phyloP scores from a whole-genome alignment of 176 grass and related monocot genomes.

The Carex kokanica region DNA sequence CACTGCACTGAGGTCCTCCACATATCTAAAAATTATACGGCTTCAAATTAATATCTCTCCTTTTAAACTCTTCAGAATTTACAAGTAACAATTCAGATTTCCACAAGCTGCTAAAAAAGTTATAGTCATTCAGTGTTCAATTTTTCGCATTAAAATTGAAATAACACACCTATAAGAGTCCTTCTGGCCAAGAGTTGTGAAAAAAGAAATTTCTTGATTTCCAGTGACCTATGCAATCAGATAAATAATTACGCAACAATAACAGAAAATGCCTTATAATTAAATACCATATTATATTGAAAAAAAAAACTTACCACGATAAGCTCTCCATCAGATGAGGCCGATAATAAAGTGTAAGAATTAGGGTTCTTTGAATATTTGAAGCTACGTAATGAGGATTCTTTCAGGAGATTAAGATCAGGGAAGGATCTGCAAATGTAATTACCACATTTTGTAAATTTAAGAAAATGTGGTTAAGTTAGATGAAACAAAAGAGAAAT shows the following conservation, averaged over 20 bases:
- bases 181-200: constrained; percentile 64
- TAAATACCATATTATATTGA: neutral
- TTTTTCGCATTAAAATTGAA: constrained; percentile 3
- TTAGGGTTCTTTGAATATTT: constrained; percentile 43
- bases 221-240: constrained; percentile 63
- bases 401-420: constrained; percentile 81
- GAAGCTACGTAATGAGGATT: constrained; percentile 61
- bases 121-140: neutral
- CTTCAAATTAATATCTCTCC: constrained; percentile 28
- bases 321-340: constrained; percentile 78
- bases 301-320: constrained; percentile 51
- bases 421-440: constrained; percentile 74
- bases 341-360: constrained; percentile 43
- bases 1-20: constrained; percentile 66
- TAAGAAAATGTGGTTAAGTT: neutral
- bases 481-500: neutral
- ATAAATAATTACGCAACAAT: constrained; percentile 16
- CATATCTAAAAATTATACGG: constrained; percentile 42
- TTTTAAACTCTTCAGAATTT: constrained; percentile 4
- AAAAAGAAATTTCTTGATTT: constrained; percentile 68
- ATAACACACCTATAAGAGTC: constrained; percentile 74
- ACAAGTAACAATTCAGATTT: neutral
- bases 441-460: constrained; percentile 16
- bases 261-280: neutral
- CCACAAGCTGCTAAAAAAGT: neutral